Conservation (phyloP, 352 stramenopile genomes). For the Elongisporangium undulatum region DNA sequence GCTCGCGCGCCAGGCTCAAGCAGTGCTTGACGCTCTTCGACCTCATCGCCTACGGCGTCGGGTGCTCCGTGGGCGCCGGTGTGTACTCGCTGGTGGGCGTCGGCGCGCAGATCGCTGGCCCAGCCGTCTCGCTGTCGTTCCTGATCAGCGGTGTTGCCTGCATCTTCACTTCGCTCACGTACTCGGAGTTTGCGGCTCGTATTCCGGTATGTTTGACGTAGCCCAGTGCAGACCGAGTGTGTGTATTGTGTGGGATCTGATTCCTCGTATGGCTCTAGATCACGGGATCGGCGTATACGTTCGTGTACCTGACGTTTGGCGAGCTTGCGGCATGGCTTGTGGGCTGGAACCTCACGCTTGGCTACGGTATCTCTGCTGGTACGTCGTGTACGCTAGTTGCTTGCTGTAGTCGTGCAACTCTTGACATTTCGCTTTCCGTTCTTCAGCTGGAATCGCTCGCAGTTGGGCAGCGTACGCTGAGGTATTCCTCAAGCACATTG, state of each 20-base stretch:
- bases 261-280: slow-evolving; percentile 27
- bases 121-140: slow-evolving; percentile 89
- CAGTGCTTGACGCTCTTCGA: slow-evolving; percentile 73
- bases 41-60: slow-evolving; percentile 87
- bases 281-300: slow-evolving; percentile 88
- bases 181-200: slow-evolving; percentile 86
- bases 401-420: not conserved
- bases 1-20: slow-evolving; percentile 27
- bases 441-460: slow-evolving; percentile 79
- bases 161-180: slow-evolving; percentile 90
- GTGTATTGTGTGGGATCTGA: not conserved
- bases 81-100: slow-evolving; percentile 91
- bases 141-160: slow-evolving; percentile 83
- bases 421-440: slow-evolving; percentile 1
- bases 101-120: slow-evolving; percentile 79
- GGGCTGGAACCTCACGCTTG: slow-evolving; percentile 91
- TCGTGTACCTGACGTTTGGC: slow-evolving; percentile 86
- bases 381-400: not conserved
- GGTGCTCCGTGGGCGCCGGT: slow-evolving; percentile 89
- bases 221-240: not conserved
- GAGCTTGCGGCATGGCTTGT: slow-evolving; percentile 89
- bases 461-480: slow-evolving; percentile 89
- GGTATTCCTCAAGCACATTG: slow-evolving; percentile 74
- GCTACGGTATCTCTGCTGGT: slow-evolving; percentile 90
- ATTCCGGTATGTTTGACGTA: slow-evolving; percentile 51